Conservation (phyloP, 2,329 filamentous ascomycete species). For the Paraphaeosphaeria minitans region DNA sequence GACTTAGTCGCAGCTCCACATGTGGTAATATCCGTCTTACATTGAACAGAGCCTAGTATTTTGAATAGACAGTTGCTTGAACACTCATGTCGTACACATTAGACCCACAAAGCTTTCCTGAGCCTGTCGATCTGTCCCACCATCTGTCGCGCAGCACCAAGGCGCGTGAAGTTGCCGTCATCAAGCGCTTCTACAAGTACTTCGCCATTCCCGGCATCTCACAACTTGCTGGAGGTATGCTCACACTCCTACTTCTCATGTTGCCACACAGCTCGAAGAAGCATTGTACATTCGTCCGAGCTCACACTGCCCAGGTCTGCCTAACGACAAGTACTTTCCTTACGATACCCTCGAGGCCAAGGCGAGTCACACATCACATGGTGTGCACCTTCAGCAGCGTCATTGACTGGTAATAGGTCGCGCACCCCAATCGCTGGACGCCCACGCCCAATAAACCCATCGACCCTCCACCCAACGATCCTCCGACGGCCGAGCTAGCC, state of each 20-base stretch:
- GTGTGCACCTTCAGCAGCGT: neutral
- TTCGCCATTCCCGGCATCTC: slow-evolving; percentile 68
- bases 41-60: neutral
- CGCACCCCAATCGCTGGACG: slow-evolving; percentile 74
- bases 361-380: slow-evolving; percentile 3
- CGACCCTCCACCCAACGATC: slow-evolving; percentile 46
- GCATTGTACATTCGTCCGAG: neutral
- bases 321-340: slow-evolving; percentile 81
- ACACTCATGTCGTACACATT: slow-evolving; percentile 30
- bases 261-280: neutral
- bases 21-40: slow-evolving; percentile 15
- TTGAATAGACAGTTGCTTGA: neutral
- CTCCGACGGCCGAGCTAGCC: slow-evolving; percentile 29
- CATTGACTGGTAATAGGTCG: slow-evolving; percentile 51
- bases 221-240: slow-evolving; percentile 64
- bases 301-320: slow-evolving; percentile 65
- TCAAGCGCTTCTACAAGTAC: slow-evolving; percentile 88
- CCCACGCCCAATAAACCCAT: slow-evolving; percentile 69
- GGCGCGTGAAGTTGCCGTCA: slow-evolving; percentile 65
- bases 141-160: slow-evolving; percentile 74
- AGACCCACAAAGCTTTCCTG: slow-evolving; percentile 41
- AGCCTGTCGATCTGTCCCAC: slow-evolving; percentile 77
- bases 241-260: neutral
- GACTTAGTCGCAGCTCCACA: slow-evolving; percentile 4
- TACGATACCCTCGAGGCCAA: slow-evolving; percentile 89